Percentiles rank a stretch among this genome's conserved stretches.
Evolutionary conservation across 2,329 filamentous ascomycete species (phyloP).

Genomic region (Ophiocordyceps unilateralis): DNA sequence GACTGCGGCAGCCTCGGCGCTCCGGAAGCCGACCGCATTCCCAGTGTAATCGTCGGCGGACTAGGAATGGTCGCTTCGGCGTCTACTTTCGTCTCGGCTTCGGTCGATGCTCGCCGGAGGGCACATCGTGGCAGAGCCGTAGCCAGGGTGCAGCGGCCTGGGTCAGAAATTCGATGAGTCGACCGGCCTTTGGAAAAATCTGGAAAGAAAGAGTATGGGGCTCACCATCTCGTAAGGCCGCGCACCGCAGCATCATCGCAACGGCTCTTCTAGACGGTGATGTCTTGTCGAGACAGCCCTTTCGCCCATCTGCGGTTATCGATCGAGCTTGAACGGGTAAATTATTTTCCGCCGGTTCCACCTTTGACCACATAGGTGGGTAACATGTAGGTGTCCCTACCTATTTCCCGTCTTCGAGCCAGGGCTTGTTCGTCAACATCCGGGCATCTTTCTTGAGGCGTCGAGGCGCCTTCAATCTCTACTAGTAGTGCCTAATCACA

Average conservation of each 20-base stretch:
- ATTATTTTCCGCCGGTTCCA: background rate
- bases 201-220: conserved; percentile 1
- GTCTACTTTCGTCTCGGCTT: conserved; percentile 5
- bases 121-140: conserved; percentile 20
- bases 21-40: background rate
- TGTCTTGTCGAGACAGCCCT: conserved; percentile 3
- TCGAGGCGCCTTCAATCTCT: no score
- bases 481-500: no score
- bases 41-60: background rate
- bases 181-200: background rate
- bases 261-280: conserved; percentile 5
- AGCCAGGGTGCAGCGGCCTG: conserved; percentile 37
- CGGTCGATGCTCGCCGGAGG: conserved; percentile 16
- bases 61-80: background rate
- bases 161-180: background rate
- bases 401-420: no score
- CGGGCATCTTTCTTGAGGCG: no score
- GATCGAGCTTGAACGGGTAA: background rate
- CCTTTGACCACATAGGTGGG: background rate
- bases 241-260: conserved; percentile 39
- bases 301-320: conserved; percentile 1
- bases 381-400: no score
- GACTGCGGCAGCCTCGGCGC: conserved; percentile 9
- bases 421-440: no score
- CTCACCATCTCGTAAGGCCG: conserved; percentile 36